Evolutionary conservation across 805 yeast genomes (phyloP).

Genomic region (Wickerhamomyces canadensis): DNA sequence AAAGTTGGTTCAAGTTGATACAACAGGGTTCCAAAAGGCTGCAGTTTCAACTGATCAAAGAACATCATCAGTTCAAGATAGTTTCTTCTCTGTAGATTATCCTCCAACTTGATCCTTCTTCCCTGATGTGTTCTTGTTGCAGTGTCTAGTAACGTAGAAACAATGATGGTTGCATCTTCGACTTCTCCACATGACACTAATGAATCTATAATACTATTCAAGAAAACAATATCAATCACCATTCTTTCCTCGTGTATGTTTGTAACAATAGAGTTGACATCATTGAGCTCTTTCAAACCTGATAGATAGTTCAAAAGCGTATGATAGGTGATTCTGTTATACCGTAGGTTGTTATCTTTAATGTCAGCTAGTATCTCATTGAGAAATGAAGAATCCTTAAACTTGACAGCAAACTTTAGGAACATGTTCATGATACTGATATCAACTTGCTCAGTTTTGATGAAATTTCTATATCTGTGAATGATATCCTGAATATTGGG

Average conservation of each 20-base stretch:
- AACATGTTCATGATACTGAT: conserved; percentile 24
- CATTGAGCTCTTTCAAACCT: conserved; percentile 1
- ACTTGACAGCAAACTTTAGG: conserved; percentile 21
- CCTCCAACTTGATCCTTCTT: background rate
- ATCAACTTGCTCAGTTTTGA: conserved; percentile 4
- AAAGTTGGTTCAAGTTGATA: conserved; percentile 9
- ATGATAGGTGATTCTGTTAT: conserved; percentile 28
- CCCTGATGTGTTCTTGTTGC: too few relatives aligned
- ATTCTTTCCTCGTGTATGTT: conserved; percentile 5
- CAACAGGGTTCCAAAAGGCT: conserved; percentile 1
- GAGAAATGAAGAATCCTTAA: conserved; percentile 10
- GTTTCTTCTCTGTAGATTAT: conserved; percentile 3
- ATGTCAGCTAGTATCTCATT: conserved; percentile 16
- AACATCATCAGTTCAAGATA: conserved; percentile 5
- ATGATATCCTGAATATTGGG: conserved; percentile 3
- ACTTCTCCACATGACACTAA: conserved; percentile 7
- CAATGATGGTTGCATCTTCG: conserved; percentile 1
- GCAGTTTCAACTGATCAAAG: conserved; percentile 9
- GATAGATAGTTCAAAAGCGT: conserved; percentile 14
- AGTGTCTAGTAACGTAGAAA: background rate
- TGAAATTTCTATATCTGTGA: conserved; percentile 3
- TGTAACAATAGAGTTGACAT: background rate
- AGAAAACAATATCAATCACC: conserved; percentile 7
- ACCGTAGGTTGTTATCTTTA: conserved; percentile 9
- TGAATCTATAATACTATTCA: conserved; percentile 4